Evolutionary conservation across 192 early-diverging fungal species (phyloP).

Genomic region (Geranomyces variabilis): DNA sequence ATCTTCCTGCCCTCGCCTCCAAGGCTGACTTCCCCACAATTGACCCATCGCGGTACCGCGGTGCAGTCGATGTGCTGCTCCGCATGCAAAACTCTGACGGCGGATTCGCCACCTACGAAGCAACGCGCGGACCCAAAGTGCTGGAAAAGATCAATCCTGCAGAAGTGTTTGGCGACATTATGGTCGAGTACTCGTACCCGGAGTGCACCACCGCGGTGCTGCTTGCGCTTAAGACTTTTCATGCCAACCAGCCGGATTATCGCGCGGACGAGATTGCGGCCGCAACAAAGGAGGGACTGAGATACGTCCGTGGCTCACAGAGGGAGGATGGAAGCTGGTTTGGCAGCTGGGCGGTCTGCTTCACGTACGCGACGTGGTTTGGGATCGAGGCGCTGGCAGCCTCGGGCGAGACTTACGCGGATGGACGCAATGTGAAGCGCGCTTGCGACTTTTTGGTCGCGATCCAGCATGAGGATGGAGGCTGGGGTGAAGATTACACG

Average conservation of each 20-base stretch:
- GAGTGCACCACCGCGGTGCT: constrained; percentile 96
- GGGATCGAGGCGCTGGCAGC: constrained; percentile 81
- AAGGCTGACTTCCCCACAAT: constrained; percentile 34
- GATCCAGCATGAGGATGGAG: constrained; percentile 89
- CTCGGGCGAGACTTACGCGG: constrained; percentile 81
- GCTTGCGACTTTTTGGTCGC: constrained; percentile 92
- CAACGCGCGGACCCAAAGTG: constrained; percentile 72
- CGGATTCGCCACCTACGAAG: constrained; percentile 94
- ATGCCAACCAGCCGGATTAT: constrained; percentile 78
- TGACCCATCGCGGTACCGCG: constrained; percentile 69
- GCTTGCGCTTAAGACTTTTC: constrained; percentile 80
- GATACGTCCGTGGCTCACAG: constrained; percentile 79
- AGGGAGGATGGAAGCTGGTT: constrained; percentile 87
- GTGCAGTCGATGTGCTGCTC: constrained; percentile 89
- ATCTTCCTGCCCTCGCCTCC: constrained; percentile 39
- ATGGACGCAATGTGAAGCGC: constrained; percentile 59
- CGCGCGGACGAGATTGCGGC: constrained; percentile 75
- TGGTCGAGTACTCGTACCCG: constrained; percentile 96
- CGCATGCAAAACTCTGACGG: constrained; percentile 90
- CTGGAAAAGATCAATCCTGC: constrained; percentile 93
- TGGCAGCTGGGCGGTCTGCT: constrained; percentile 97
- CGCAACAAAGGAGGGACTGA: constrained; percentile 59
- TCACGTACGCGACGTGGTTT: constrained; percentile 95
- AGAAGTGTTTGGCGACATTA: constrained; percentile 93
- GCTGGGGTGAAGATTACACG: constrained; percentile 97